Evolutionary conservation across 1,139 yeast species (phyloP), one percentile per base, ranked within the genome.

Genomic region (Eremothecium cymbalariae): DNA sequence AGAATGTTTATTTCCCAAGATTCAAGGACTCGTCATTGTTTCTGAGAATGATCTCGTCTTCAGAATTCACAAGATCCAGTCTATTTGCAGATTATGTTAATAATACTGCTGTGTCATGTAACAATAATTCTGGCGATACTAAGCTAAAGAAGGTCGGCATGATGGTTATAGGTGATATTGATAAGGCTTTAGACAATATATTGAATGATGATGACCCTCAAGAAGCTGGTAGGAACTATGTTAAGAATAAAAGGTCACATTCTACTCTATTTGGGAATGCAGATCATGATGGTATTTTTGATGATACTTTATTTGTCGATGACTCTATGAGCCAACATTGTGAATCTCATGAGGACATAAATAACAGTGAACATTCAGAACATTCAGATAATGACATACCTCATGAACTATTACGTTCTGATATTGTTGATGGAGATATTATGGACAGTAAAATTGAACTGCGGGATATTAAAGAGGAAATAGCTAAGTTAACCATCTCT

Each of bases 11-110:
- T 48, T 69, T 76, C 40, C 65, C 65, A n/a, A 68, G 65, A 5
- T 83, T 82, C 55, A 74, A 74, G 44, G 60, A 58, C 25, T 72
- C 79, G 0, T 72, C 67, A 33, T 46, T 60, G 1, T 74, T 68
- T 48, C 45, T 69, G 35, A 66, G 70, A 40, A 59, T 53, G 54
- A 30, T 53, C 6, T 42, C 57, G 3, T 34, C 44, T 5, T 37
- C 46, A 2, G 43, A 38, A 8, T 51, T 52, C 29, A 28, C 36
- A 2, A 38, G 32, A 11, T 40, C 51, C 6, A 43, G 37, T 15
- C 28, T 42, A 6, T 50, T 43, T 25, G 25, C 43, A 6, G 36
- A 34, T 22, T 38, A 43, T 24, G 35, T 41, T 8, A 38, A 36
- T n/a, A 32, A 27, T 7, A 32, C 31, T 3, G 30, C 33, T 12